Evolutionary conservation across 257 asterid species (phyloP).

Genomic region (Misopates orontium): DNA sequence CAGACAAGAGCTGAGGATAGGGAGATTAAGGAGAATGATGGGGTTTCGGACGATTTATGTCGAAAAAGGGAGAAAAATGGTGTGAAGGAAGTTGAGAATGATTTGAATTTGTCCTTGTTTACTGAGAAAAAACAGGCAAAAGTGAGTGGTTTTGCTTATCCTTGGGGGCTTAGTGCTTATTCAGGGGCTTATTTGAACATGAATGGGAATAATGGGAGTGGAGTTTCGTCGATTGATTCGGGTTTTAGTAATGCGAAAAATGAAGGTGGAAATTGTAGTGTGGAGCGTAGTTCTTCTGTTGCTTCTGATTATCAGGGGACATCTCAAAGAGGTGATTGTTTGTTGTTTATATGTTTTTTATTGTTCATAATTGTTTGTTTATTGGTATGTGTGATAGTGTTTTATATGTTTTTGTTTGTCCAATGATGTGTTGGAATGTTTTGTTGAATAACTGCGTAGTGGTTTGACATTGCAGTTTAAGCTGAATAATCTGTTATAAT

Average conservation of each 20-base stretch:
- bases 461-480: too few species aligned
- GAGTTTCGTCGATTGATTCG: neutral
- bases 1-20: neutral
- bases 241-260: neutral
- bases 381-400: neutral
- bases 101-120: neutral
- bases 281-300: conserved; percentile 1
- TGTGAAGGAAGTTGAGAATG: neutral
- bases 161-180: too few species aligned
- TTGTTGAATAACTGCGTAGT: too few species aligned
- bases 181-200: too few species aligned
- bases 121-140: too few species aligned
- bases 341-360: neutral
- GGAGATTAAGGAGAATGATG: neutral
- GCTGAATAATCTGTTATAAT: too few species aligned
- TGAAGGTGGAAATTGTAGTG: neutral
- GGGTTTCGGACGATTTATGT: neutral
- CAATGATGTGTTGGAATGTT: neutral
- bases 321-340: neutral
- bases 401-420: neutral
- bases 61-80: neutral
- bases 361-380: neutral
- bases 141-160: too few species aligned
- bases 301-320: conserved; percentile 7
- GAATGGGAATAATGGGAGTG: neutral